Conservation (phyloP, 75 land plant species). For the Chamaecyparis obtusa region DNA sequence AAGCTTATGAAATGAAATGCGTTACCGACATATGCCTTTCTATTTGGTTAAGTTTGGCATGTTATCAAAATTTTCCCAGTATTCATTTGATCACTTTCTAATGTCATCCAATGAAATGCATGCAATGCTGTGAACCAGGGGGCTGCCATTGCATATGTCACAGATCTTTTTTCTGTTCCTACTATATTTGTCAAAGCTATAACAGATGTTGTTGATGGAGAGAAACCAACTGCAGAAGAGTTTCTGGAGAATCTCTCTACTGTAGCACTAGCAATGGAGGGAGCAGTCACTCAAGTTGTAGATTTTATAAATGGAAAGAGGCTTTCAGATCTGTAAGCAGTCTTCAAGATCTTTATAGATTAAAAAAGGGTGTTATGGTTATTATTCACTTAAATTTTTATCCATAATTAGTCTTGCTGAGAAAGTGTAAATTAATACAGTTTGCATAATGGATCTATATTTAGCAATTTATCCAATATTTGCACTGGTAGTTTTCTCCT, state of each 20-base stretch:
- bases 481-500: slow-evolving; percentile 14
- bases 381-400: not conserved
- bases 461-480: not conserved
- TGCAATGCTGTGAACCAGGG: slow-evolving; percentile 53
- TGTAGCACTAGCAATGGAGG: slow-evolving; percentile 67
- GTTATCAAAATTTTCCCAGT: not conserved
- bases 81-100: not conserved
- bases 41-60: not conserved
- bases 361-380: not conserved
- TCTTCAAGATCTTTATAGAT: not conserved
- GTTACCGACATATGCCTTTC: not conserved
- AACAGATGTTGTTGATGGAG: slow-evolving; percentile 92
- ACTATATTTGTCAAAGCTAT: slow-evolving; percentile 82
- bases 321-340: slow-evolving; percentile 56
- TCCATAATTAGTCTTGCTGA: not conserved
- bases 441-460: not conserved
- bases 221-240: slow-evolving; percentile 85
- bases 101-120: not conserved
- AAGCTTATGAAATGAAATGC: not conserved
- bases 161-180: slow-evolving; percentile 76
- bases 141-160: slow-evolving; percentile 90
- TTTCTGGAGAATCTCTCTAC: slow-evolving; percentile 79
- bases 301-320: slow-evolving; percentile 81
- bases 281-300: slow-evolving; percentile 46
- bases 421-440: slow-evolving; percentile 4